Conservation (phyloP, 192 early-diverging fungal species). For the Dissophora ornata region DNA sequence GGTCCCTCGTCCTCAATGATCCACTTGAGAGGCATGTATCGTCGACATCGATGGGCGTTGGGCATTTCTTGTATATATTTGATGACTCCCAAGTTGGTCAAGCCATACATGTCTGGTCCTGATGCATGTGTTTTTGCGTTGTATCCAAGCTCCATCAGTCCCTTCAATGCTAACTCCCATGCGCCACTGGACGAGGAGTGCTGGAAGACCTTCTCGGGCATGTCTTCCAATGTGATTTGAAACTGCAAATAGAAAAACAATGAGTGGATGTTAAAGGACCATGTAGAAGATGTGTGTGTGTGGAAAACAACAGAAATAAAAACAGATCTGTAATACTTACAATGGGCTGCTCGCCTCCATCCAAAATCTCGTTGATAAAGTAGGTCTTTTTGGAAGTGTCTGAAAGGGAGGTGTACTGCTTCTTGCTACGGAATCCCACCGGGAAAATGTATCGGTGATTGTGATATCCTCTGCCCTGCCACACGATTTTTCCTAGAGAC, state of each 20-base stretch:
- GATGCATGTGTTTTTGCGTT: conserved; percentile 78
- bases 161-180: conserved; percentile 74
- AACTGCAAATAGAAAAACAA: conserved; percentile 53
- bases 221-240: conserved; percentile 75
- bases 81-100: conserved; percentile 74
- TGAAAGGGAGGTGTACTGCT: conserved; percentile 68
- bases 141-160: conserved; percentile 67
- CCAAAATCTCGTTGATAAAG: conserved; percentile 76
- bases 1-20: conserved; percentile 41
- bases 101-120: conserved; percentile 77
- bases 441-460: conserved; percentile 78
- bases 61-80: conserved; percentile 77
- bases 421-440: conserved; percentile 73
- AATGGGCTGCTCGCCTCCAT: conserved; percentile 68
- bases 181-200: conserved; percentile 76
- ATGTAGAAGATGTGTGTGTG: too few species aligned
- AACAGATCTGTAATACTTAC: too few species aligned
- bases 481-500: conserved; percentile 59
- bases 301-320: too few species aligned
- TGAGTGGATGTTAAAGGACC: not conserved
- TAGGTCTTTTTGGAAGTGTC: conserved; percentile 62
- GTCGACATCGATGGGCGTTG: conserved; percentile 44
- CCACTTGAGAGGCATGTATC: conserved; percentile 54
- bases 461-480: conserved; percentile 72
- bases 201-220: conserved; percentile 67